phyloP scores from a whole-genome alignment of 2,329 filamentous ascomycete species.

The Byssothecium circinans region DNA sequence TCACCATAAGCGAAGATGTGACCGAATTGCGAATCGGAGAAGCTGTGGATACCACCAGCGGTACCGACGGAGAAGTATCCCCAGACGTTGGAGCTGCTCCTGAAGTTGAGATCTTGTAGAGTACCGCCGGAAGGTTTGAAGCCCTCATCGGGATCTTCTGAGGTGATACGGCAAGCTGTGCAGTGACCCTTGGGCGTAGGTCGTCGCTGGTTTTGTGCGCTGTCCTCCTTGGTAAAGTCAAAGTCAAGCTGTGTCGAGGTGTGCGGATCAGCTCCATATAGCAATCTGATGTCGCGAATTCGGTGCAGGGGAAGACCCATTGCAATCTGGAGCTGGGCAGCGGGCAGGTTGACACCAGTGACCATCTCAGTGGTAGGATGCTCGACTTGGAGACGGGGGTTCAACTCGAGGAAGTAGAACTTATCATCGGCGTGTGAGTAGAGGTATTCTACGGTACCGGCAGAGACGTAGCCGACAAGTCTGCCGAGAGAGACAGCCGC shows the following conservation, averaged over 20 bases:
- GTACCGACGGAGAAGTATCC: slow-evolving; percentile 99
- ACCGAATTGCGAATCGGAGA: slow-evolving; percentile 98
- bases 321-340: slow-evolving; percentile 95
- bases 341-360: slow-evolving; percentile 93
- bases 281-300: slow-evolving; percentile 90
- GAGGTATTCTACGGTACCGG: slow-evolving; percentile 97
- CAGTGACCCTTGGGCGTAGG: slow-evolving; percentile 95
- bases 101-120: slow-evolving; percentile 98
- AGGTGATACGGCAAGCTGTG: slow-evolving; percentile 98
- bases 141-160: slow-evolving; percentile 96
- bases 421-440: slow-evolving; percentile 98
- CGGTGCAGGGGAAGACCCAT: slow-evolving; percentile 97
- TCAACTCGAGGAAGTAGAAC: slow-evolving; percentile 99
- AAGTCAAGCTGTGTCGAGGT: slow-evolving; percentile 89
- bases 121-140: slow-evolving; percentile 99
- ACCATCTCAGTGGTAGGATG: slow-evolving; percentile 99
- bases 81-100: slow-evolving; percentile 98
- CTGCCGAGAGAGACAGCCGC: slow-evolving; percentile 91
- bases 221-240: slow-evolving; percentile 86
- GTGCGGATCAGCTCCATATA: slow-evolving; percentile 94
- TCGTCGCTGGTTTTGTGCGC: slow-evolving; percentile 80
- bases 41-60: slow-evolving; percentile 96
- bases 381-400: slow-evolving; percentile 98
- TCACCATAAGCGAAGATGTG: slow-evolving; percentile 99
- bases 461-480: slow-evolving; percentile 96